These are phyloP conservation scores for Brassica juncea DNA, from an alignment of 345 rosid genomes.

Conservation along the genomic window DNA sequence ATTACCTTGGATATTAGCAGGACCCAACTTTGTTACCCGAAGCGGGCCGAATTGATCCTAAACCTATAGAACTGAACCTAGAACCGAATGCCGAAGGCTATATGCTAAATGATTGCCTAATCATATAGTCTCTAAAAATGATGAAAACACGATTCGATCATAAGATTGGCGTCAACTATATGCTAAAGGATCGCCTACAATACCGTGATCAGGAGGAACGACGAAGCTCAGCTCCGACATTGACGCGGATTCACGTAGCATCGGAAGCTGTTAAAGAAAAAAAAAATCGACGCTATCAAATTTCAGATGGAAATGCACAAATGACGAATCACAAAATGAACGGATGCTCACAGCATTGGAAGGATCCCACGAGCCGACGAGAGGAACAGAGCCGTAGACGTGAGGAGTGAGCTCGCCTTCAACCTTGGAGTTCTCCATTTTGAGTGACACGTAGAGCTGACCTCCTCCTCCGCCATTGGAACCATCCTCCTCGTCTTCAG, in stretches of 20 bases:
- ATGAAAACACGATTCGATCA: too few relatives aligned
- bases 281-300: neutral
- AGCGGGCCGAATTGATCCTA: too few relatives aligned
- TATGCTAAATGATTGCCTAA: neutral
- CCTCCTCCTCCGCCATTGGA: conserved; percentile 78
- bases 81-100: neutral
- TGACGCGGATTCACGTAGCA: conserved; percentile 92
- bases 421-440: conserved; percentile 81
- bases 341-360: conserved; percentile 68
- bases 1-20: too few relatives aligned
- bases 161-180: neutral
- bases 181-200: neutral
- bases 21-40: too few relatives aligned
- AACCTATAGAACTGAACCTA: too few relatives aligned
- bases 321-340: neutral
- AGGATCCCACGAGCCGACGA: conserved; percentile 95
- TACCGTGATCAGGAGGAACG: conserved; percentile 97
- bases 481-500: conserved; percentile 61
- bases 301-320: neutral
- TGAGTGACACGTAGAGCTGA: conserved; percentile 84
- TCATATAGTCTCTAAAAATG: neutral
- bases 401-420: conserved; percentile 90
- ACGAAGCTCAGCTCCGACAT: conserved; percentile 94
- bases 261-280: conserved; percentile 51
- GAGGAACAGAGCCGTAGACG: conserved; percentile 87